Percentiles rank a stretch among this genome's conserved stretches.
phyloP scores from a whole-genome alignment of 1,139 yeast genomes.

The Yamadazyma atlantica region DNA sequence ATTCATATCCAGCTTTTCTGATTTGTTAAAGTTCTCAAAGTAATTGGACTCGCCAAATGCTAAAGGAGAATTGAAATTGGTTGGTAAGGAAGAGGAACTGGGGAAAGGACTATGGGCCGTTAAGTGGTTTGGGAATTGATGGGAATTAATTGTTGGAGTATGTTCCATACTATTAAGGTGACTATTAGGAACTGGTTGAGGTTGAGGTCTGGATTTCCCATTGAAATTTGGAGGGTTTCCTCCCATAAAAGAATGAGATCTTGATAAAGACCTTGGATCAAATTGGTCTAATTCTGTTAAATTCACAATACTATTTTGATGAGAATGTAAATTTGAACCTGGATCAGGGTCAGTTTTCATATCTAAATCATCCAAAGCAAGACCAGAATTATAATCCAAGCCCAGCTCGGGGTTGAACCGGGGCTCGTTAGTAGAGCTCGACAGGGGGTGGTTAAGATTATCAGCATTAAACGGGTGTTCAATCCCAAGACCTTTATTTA shows the following conservation, averaged over 20 bases:
- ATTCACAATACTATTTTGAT: slow-evolving; percentile 15
- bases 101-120: slow-evolving; percentile 7
- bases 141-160: slow-evolving; percentile 1
- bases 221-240: not conserved
- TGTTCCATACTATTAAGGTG: not conserved
- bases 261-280: not conserved
- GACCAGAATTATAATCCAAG: not conserved
- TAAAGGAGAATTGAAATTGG: slow-evolving; percentile 12
- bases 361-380: slow-evolving; percentile 11
- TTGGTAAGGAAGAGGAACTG: slow-evolving; percentile 13
- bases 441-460: not conserved
- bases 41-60: slow-evolving; percentile 13
- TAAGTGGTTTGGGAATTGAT: slow-evolving; percentile 3
- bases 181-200: not conserved
- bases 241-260: slow-evolving; percentile 1
- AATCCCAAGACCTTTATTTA: not conserved
- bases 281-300: slow-evolving; percentile 9
- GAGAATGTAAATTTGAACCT: slow-evolving; percentile 11
- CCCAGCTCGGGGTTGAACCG: not conserved
- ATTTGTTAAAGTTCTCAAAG: slow-evolving; percentile 12
- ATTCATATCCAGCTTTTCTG: slow-evolving; percentile 10
- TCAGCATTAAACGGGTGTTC: slow-evolving; percentile 2
- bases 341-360: slow-evolving; percentile 6
- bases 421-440: not conserved
- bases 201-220: slow-evolving; percentile 1